These are phyloP conservation scores for Acanthamoeba lenticulata DNA, from an alignment of 208 protist species.

Conservation along the genomic window DNA sequence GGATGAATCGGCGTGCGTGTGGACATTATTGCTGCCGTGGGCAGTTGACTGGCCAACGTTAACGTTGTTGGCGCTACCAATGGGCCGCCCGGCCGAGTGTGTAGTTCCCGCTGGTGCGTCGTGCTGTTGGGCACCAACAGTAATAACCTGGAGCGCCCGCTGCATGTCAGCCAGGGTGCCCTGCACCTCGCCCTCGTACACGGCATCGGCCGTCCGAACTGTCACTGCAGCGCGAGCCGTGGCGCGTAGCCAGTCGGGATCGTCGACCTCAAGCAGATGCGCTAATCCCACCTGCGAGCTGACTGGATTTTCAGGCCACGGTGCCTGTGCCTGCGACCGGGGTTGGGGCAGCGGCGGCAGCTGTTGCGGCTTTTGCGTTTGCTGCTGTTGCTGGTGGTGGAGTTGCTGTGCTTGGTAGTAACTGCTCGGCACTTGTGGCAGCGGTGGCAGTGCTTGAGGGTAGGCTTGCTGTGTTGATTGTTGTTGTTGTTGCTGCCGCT, in stretches of 20 bases:
- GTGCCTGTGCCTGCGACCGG: background rate
- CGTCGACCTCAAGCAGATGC: conserved; percentile 5
- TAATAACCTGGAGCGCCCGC: background rate
- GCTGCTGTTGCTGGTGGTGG: background rate
- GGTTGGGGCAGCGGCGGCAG: background rate
- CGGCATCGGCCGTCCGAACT: background rate
- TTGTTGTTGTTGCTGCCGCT: background rate
- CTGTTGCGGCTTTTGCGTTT: background rate
- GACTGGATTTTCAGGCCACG: background rate
- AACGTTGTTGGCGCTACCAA: background rate
- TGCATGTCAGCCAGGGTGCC: conserved; percentile 7
- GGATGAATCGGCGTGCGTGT: background rate
- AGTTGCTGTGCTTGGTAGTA: background rate
- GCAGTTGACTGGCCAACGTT: background rate
- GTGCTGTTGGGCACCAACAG: background rate
- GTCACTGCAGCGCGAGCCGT: background rate
- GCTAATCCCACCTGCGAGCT: background rate
- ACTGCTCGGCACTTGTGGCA: background rate
- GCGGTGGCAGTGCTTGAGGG: background rate
- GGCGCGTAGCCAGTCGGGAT: background rate
- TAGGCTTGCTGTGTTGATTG: background rate
- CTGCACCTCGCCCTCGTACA: conserved; percentile 31
- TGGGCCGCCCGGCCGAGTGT: too few relatives aligned
- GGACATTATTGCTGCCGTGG: background rate
- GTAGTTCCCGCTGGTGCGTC: too few relatives aligned